Percentiles rank a stretch among this genome's conserved stretches.
These are phyloP conservation scores for Daldinia sp. DNA, from an alignment of 2,329 filamentous ascomycete genomes.

Conservation along the genomic window DNA sequence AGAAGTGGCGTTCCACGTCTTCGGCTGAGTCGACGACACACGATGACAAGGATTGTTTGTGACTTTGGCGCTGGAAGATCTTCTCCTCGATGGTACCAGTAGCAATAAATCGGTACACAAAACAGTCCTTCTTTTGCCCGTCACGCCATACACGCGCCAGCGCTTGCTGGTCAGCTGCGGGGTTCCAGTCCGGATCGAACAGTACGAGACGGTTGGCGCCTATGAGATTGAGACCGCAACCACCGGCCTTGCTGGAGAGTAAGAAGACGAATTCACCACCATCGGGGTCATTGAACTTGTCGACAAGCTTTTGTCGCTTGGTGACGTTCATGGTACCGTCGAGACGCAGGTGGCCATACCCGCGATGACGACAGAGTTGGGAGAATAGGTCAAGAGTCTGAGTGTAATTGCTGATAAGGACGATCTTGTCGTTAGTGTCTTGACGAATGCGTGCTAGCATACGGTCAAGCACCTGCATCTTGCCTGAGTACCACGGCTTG, in stretches of 20 bases:
- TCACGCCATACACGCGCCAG: constrained; percentile 98
- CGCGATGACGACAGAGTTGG: constrained; percentile 83
- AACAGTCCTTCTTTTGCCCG: constrained; percentile 98
- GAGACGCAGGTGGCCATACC: constrained; percentile 87
- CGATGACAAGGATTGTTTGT: constrained; percentile 96
- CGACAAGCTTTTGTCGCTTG: constrained; percentile 96
- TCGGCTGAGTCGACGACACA: constrained; percentile 97
- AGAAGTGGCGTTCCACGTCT: constrained; percentile 97
- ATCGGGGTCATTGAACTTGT: constrained; percentile 95
- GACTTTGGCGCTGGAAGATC: constrained; percentile 97
- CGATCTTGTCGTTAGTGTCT: constrained; percentile 99
- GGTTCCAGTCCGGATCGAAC: constrained; percentile 98
- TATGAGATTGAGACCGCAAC: constrained; percentile 88
- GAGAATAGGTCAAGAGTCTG: constrained; percentile 96
- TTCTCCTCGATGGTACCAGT: constrained; percentile 99
- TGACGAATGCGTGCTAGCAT: constrained; percentile 96
- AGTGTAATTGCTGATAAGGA: constrained; percentile 98
- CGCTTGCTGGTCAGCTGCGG: constrained; percentile 96
- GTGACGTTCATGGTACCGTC: constrained; percentile 98
- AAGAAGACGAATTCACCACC: constrained; percentile 93
- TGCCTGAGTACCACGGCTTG: constrained; percentile 96
- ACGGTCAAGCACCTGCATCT: constrained; percentile 97
- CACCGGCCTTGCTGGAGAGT: constrained; percentile 96
- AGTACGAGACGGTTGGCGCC: constrained; percentile 85
- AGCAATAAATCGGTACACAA: constrained; percentile 99